phyloP scores from a whole-genome alignment of 2,329 filamentous ascomycete species.

The Trichoderma harzianum region DNA sequence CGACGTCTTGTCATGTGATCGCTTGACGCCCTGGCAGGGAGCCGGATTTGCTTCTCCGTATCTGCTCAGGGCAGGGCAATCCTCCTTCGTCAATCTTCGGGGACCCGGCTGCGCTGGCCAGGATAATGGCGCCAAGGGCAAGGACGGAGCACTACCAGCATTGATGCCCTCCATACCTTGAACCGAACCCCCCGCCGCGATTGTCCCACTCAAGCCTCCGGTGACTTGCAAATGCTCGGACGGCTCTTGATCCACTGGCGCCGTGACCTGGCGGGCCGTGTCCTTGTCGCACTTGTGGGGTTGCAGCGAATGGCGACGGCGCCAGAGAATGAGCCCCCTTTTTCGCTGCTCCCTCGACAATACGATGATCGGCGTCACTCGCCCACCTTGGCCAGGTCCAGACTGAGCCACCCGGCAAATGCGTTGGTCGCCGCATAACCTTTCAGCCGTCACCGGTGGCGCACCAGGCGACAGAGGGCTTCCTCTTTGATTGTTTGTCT shows the following conservation, averaged over 20 bases:
- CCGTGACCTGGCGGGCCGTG: slow-evolving; percentile 17
- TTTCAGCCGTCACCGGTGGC: background rate
- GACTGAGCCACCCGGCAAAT: slow-evolving; percentile 1
- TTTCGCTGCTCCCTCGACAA: background rate
- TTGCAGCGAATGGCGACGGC: slow-evolving; percentile 13
- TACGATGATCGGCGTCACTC: slow-evolving; percentile 12
- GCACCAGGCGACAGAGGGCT: background rate
- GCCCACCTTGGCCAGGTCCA: slow-evolving; percentile 8
- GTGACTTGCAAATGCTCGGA: slow-evolving; percentile 15
- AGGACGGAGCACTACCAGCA: background rate
- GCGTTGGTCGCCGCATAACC: background rate
- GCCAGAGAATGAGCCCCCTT: slow-evolving; percentile 8
- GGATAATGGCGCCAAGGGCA: background rate
- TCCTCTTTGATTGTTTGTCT: background rate
- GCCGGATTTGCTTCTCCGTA: background rate
- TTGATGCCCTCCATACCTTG: slow-evolving; percentile 2
- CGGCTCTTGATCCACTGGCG: slow-evolving; percentile 18
- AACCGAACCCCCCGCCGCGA: slow-evolving; percentile 18
- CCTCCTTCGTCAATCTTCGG: slow-evolving; percentile 11
- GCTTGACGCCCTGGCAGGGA: background rate
- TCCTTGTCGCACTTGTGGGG: slow-evolving; percentile 18
- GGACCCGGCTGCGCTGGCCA: slow-evolving; percentile 2
- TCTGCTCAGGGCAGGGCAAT: background rate
- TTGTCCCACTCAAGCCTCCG: slow-evolving; percentile 17
- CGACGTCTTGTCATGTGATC: slow-evolving; percentile 1